Conservation (phyloP, 176 grass and related monocot genomes). For the Triticum dicoccoides region DNA sequence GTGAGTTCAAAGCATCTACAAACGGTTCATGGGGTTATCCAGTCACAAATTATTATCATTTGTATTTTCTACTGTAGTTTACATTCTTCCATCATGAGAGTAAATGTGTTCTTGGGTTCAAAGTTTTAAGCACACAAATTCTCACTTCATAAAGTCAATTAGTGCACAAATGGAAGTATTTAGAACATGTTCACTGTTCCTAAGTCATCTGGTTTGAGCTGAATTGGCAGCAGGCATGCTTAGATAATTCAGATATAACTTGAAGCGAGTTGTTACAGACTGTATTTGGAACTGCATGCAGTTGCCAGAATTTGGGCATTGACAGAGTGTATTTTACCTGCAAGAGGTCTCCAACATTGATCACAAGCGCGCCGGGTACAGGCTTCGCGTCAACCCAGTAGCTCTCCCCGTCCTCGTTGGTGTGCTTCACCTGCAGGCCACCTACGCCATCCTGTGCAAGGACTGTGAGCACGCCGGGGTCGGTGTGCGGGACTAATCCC, state of each 20-base stretch:
- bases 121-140: neutral
- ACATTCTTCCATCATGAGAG: neutral
- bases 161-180: neutral
- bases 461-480: constrained; percentile 68
- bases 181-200: neutral
- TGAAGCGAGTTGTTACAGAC: neutral
- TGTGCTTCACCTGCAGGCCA: constrained; percentile 80
- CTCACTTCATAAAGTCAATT: neutral
- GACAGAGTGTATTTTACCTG: constrained; percentile 42
- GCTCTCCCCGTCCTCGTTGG: constrained; percentile 27
- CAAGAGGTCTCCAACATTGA: constrained; percentile 85
- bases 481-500: constrained; percentile 69
- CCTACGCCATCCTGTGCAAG: constrained; percentile 64
- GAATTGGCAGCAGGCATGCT: neutral
- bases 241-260: neutral
- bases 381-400: constrained; percentile 73
- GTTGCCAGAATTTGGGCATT: neutral
- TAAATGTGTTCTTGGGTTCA: neutral
- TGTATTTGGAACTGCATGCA: neutral
- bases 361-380: constrained; percentile 63
- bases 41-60: neutral
- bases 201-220: neutral
- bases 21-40: neutral
- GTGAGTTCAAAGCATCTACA: neutral
- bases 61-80: neutral